phyloP scores from a whole-genome alignment of 2,329 filamentous ascomycete genomes.

The Monosporascus sp. region DNA sequence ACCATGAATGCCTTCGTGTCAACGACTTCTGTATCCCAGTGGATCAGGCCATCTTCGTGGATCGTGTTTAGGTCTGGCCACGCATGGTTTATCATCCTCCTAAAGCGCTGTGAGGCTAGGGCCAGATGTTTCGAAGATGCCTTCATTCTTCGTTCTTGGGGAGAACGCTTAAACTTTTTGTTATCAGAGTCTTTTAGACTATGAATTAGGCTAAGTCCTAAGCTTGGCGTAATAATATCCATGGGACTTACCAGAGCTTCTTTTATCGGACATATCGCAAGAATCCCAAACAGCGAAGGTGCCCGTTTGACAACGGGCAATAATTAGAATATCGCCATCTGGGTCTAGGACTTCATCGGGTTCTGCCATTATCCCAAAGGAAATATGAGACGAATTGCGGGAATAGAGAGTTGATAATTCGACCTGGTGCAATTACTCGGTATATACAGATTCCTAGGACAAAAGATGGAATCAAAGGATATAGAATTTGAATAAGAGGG shows the following conservation, averaged over 20 bases:
- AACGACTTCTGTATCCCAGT: background rate
- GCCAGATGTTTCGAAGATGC: background rate
- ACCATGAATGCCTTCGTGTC: background rate
- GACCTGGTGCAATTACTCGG: too few species aligned
- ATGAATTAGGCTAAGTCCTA: too few species aligned
- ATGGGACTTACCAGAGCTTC: too few species aligned
- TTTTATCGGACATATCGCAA: too few species aligned
- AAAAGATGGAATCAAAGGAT: too few species aligned
- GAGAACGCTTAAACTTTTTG: background rate
- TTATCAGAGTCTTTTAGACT: background rate
- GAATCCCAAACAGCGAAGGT: background rate
- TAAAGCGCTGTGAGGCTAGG: background rate
- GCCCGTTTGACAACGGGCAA: background rate
- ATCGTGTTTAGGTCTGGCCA: background rate
- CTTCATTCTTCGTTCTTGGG: background rate
- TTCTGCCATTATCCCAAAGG: background rate
- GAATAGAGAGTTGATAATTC: too few species aligned
- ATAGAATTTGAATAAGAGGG: too few species aligned
- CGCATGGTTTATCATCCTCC: background rate
- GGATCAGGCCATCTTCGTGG: background rate
- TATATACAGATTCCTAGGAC: too few species aligned
- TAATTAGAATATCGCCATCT: background rate
- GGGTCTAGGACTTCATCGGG: background rate
- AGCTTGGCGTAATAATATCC: too few species aligned
- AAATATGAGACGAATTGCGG: too few species aligned